phyloP scores from a whole-genome alignment of 1,284 basidiomycete genomes.

The Chondrostereum purpureum region DNA sequence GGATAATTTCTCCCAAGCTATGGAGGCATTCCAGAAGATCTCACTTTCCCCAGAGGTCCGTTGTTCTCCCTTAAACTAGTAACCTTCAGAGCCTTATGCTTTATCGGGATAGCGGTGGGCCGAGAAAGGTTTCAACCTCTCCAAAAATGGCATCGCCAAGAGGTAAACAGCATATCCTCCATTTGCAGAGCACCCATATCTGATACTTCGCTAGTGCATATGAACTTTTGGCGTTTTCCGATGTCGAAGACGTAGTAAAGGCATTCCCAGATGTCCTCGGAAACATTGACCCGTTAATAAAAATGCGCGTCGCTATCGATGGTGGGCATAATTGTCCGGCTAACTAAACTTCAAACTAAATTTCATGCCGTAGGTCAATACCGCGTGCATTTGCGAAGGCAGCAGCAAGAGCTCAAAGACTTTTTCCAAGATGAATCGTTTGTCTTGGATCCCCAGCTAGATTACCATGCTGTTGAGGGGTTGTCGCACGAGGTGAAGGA shows the following conservation, averaged over 20 bases:
- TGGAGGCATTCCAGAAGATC: conserved; percentile 40
- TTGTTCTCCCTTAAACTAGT: conserved; percentile 7
- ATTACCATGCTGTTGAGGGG: conserved; percentile 62
- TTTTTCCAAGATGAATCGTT: conserved; percentile 78
- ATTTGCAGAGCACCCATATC: too few relatives aligned
- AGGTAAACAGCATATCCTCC: too few relatives aligned
- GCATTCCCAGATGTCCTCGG: conserved; percentile 46
- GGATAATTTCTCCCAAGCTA: conserved; percentile 44
- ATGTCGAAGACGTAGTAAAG: neutral
- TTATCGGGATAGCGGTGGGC: conserved; percentile 47
- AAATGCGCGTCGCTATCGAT: conserved; percentile 65
- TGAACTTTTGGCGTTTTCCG: conserved; percentile 26
- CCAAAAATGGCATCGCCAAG: conserved; percentile 52
- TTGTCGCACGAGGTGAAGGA: conserved; percentile 75
- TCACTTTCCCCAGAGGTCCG: conserved; percentile 56
- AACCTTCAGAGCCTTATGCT: conserved; percentile 2
- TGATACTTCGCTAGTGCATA: conserved; percentile 49
- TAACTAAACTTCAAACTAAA: neutral
- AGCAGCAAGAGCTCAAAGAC: conserved; percentile 68
- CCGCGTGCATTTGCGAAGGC: conserved; percentile 55
- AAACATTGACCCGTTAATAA: conserved; percentile 42
- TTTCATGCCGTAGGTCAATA: conserved; percentile 49
- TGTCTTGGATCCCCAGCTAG: conserved; percentile 58
- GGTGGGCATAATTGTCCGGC: conserved; percentile 34
- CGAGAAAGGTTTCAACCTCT: conserved; percentile 46